Conservation (phyloP, 2,329 filamentous ascomycete genomes). For the Diplodia scrobiculata region DNA sequence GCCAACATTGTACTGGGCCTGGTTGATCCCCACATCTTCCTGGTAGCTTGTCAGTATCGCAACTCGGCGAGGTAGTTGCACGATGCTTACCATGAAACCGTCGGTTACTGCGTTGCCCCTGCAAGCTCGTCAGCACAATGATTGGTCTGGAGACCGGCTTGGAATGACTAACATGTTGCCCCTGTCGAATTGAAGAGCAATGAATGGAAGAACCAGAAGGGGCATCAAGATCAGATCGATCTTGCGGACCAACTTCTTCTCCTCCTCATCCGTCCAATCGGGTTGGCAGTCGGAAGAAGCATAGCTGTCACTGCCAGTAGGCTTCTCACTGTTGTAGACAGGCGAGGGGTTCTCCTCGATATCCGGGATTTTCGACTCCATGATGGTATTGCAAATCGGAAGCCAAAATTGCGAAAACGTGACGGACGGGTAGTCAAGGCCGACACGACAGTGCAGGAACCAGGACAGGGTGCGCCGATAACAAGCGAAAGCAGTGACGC, state of each 20-base stretch:
- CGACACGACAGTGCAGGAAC: not conserved
- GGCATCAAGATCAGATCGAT: slow-evolving; percentile 41
- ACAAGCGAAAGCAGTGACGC: not conserved
- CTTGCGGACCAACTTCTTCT: slow-evolving; percentile 38
- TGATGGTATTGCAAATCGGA: slow-evolving; percentile 4
- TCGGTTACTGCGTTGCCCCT: slow-evolving; percentile 37
- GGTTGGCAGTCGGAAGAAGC: not conserved
- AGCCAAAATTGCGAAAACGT: slow-evolving; percentile 5
- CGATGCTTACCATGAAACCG: slow-evolving; percentile 33
- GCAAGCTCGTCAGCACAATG: not conserved
- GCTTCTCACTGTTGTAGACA: slow-evolving; percentile 7
- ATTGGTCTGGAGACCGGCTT: too few species aligned
- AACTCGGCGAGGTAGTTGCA: not conserved
- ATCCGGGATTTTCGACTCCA: slow-evolving; percentile 14
- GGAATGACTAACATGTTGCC: slow-evolving; percentile 34
- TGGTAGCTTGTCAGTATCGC: not conserved
- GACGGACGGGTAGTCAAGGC: not conserved
- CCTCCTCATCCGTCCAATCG: slow-evolving; percentile 37
- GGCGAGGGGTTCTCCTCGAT: slow-evolving; percentile 4
- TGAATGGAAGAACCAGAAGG: slow-evolving; percentile 40
- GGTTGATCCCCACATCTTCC: slow-evolving; percentile 38
- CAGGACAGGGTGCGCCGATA: not conserved
- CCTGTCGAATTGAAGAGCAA: slow-evolving; percentile 40
- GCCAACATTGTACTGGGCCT: slow-evolving; percentile 41
- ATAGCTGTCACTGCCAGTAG: slow-evolving; percentile 3